phyloP scores from a whole-genome alignment of 768 basidiomycete genomes.

The Leccinum subtestaceum region DNA sequence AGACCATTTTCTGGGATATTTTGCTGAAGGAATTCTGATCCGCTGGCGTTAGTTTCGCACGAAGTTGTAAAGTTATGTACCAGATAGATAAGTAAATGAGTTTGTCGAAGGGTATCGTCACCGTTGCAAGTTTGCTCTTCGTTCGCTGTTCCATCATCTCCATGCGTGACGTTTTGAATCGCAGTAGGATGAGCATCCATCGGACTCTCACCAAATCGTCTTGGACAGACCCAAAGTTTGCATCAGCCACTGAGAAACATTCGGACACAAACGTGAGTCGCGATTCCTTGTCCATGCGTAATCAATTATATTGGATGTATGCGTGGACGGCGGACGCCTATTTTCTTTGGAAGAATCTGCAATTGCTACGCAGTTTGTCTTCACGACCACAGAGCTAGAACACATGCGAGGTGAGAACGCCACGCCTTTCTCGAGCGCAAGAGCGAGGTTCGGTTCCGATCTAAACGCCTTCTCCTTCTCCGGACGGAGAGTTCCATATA shows the following conservation, averaged over 20 bases:
- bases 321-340: neutral
- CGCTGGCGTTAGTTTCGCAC: too few species aligned
- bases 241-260: too few species aligned
- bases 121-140: too few species aligned
- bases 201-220: too few species aligned
- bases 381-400: neutral
- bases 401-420: neutral
- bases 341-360: neutral
- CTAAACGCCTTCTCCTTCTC: neutral
- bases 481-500: too few species aligned
- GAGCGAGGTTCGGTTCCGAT: neutral
- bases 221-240: too few species aligned
- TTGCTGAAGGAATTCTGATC: too few species aligned
- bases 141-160: neutral
- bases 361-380: neutral
- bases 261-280: neutral
- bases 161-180: neutral
- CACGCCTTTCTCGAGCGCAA: neutral
- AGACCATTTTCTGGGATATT: neutral
- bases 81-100: neutral
- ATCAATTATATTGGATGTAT: neutral
- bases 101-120: neutral
- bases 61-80: neutral
- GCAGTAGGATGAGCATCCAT: neutral
- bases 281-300: neutral